phyloP scores from a whole-genome alignment of 2,329 filamentous ascomycete genomes.

The Penicillium sp. region DNA sequence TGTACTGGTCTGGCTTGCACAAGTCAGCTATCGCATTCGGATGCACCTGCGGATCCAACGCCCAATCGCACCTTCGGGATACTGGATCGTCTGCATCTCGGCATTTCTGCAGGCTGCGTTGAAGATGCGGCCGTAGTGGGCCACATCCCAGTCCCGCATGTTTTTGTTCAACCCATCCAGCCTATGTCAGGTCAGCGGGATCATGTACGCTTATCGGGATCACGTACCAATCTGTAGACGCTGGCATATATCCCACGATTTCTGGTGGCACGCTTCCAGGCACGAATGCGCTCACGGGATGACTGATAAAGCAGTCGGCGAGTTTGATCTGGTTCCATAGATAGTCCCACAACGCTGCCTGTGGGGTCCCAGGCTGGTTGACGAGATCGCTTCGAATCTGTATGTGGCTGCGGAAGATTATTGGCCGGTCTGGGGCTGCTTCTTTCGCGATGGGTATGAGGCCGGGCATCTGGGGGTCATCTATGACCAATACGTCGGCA shows the following conservation, averaged over 20 bases:
- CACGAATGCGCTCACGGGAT: constrained; percentile 74
- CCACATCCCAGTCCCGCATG: constrained; percentile 65
- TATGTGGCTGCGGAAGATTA: constrained; percentile 80
- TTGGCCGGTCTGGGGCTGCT: constrained; percentile 66
- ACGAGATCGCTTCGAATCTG: constrained; percentile 75
- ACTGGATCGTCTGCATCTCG: constrained; percentile 42
- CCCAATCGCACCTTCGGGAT: constrained; percentile 34
- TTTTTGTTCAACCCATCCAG: constrained; percentile 77
- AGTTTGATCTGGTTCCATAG: constrained; percentile 69
- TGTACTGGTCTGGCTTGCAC: constrained; percentile 61
- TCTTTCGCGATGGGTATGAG: constrained; percentile 73
- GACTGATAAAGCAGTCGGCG: constrained; percentile 77
- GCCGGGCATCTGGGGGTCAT: constrained; percentile 81
- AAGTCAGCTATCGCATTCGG: constrained; percentile 46
- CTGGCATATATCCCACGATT: constrained; percentile 72
- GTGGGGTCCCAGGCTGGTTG: constrained; percentile 60
- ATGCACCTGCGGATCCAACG: neutral
- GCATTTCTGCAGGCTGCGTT: constrained; percentile 61
- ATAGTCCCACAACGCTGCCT: constrained; percentile 71
- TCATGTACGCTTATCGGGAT: neutral
- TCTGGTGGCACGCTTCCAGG: constrained; percentile 63
- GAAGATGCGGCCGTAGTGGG: constrained; percentile 74
- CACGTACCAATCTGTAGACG: constrained; percentile 71
- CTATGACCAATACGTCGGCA: constrained; percentile 72
- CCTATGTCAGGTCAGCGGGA: constrained; percentile 40